Evolutionary conservation across 805 yeast species (phyloP).

Genomic region (Priceomyces medius): DNA sequence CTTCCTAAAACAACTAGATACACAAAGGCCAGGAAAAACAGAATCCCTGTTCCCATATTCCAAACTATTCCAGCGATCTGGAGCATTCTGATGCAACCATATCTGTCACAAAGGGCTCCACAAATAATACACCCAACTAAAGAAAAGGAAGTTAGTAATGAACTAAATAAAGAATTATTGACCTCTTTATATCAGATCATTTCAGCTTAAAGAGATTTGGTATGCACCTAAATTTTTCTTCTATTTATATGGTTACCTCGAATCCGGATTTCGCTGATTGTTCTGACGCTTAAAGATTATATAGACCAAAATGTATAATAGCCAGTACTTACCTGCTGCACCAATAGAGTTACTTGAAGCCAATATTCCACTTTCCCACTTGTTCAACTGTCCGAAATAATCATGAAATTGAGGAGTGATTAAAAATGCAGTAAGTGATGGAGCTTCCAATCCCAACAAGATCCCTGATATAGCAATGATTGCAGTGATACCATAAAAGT

Average conservation of each 20-base stretch:
- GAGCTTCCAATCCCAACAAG: conserved; percentile 28
- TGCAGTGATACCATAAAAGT: conserved; percentile 14
- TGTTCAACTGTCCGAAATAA: conserved; percentile 19
- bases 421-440: conserved; percentile 39
- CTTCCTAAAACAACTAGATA: conserved; percentile 27
- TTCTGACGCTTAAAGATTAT: no score
- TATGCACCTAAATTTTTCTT: no score
- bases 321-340: conserved; percentile 34
- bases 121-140: conserved; percentile 30
- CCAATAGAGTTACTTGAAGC: conserved; percentile 32
- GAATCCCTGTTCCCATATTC: conserved; percentile 26
- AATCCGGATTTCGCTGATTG: no score
- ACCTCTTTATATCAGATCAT: no score
- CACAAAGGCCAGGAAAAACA: conserved; percentile 23
- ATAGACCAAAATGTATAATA: no score
- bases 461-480: conserved; percentile 26
- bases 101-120: conserved; percentile 26
- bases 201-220: no score
- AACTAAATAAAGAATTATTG: no score
- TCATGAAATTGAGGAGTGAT: conserved; percentile 35
- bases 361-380: conserved; percentile 24
- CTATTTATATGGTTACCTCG: no score
- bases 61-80: conserved; percentile 25
- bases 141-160: conserved; percentile 24
- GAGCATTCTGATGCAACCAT: conserved; percentile 27